These are phyloP conservation scores for Lolium multiflorum DNA, from an alignment of 176 grass and related monocot species.

Conservation along the genomic window DNA sequence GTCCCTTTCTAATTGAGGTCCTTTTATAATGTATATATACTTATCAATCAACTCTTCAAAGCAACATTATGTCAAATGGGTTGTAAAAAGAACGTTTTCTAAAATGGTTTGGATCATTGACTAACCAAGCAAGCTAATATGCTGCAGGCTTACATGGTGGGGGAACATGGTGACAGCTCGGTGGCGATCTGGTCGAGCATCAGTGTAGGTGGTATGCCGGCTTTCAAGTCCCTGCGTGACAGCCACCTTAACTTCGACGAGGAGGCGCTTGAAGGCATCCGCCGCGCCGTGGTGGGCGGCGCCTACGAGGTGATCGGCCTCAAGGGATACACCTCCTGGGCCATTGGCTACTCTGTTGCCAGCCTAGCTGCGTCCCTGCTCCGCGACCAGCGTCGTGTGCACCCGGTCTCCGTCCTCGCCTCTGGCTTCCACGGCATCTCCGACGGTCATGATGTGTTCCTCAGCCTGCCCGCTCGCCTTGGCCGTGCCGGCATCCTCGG, in stretches of 20 bases:
- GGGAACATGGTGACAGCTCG: background rate
- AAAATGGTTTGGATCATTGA: background rate
- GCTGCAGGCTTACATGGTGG: background rate
- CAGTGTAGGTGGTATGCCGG: constrained; percentile 10
- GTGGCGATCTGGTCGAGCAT: constrained; percentile 13
- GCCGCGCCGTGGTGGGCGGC: constrained; percentile 60
- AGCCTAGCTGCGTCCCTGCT: constrained; percentile 66
- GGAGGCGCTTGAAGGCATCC: constrained; percentile 59
- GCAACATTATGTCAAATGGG: too few relatives aligned
- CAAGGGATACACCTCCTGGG: constrained; percentile 89
- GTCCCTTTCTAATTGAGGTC: too few relatives aligned
- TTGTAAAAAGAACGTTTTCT: background rate
- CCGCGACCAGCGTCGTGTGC: constrained; percentile 78
- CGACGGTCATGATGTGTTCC: constrained; percentile 68
- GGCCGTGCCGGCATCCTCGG: constrained; percentile 60
- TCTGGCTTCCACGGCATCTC: constrained; percentile 67
- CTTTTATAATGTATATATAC: too few relatives aligned
- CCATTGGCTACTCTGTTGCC: constrained; percentile 86
- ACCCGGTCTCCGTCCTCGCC: constrained; percentile 80
- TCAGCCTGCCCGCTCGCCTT: constrained; percentile 74
- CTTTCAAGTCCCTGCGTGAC: background rate
- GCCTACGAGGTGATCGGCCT: constrained; percentile 83
- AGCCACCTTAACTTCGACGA: constrained; percentile 28
- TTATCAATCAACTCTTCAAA: too few relatives aligned
- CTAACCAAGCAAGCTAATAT: too few relatives aligned